Evolutionary conservation across 2,329 filamentous ascomycete species (phyloP).

Genomic region (Simplicillium sp.): DNA sequence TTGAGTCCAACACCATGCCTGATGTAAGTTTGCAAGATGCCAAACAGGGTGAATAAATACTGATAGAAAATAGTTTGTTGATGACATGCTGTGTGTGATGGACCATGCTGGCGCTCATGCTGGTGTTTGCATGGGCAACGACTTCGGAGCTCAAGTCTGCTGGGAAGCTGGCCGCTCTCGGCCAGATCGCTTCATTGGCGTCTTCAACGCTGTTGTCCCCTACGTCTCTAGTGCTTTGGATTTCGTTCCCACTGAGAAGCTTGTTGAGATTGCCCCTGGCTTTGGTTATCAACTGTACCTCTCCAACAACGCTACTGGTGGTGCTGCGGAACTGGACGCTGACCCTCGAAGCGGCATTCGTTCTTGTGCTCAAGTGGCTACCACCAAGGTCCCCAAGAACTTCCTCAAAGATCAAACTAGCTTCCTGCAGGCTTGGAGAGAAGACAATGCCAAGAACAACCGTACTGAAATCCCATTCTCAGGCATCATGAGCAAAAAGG

Average conservation of each 20-base stretch:
- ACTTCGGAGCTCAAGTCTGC: slow-evolving; percentile 7
- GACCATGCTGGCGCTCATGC: slow-evolving; percentile 1
- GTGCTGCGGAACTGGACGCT: slow-evolving; percentile 4
- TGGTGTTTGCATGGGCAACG: slow-evolving; percentile 7
- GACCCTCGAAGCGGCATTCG: slow-evolving; percentile 4
- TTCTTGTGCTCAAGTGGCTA: slow-evolving; percentile 4
- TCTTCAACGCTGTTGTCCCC: slow-evolving; percentile 6
- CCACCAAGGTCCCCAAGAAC: neutral
- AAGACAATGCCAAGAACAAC: slow-evolving; percentile 2
- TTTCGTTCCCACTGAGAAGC: slow-evolving; percentile 4
- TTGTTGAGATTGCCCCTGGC: slow-evolving; percentile 4
- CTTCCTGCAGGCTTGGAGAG: slow-evolving; percentile 3
- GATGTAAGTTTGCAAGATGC: neutral
- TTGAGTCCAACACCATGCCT: slow-evolving; percentile 7
- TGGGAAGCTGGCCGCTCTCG: slow-evolving; percentile 7
- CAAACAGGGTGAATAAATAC: neutral
- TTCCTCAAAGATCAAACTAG: slow-evolving; percentile 4
- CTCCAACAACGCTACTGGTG: slow-evolving; percentile 5
- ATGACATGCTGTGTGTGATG: slow-evolving; percentile 6
- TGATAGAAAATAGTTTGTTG: slow-evolving; percentile 1
- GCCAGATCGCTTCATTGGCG: slow-evolving; percentile 5
- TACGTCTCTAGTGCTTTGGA: slow-evolving; percentile 3
- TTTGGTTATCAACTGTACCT: slow-evolving; percentile 6
- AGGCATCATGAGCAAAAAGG: slow-evolving; percentile 6
- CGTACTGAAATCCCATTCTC: slow-evolving; percentile 5